phyloP scores from a whole-genome alignment of 2,329 filamentous ascomycete genomes.

The Diplodia intermedia region DNA sequence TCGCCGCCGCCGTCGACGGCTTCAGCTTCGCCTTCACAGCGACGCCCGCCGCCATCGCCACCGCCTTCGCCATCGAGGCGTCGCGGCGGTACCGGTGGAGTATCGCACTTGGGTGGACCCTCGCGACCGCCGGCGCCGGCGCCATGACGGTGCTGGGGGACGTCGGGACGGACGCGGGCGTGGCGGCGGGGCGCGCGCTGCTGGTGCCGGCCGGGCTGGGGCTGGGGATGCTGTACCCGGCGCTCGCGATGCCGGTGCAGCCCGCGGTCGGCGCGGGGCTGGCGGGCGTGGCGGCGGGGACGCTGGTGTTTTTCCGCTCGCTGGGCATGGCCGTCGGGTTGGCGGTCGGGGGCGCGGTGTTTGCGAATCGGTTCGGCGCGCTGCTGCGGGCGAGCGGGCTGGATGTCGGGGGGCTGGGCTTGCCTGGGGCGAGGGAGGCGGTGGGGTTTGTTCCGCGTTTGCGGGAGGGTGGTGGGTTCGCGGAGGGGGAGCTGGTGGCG shows the following conservation, averaged over 20 bases:
- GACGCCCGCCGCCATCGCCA: slow-evolving; percentile 39
- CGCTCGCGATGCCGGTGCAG: slow-evolving; percentile 49
- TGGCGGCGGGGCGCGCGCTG: slow-evolving; percentile 40
- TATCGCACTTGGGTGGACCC: slow-evolving; percentile 37
- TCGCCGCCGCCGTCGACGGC: slow-evolving; percentile 45
- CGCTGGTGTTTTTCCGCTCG: slow-evolving; percentile 41
- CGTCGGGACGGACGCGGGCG: slow-evolving; percentile 31
- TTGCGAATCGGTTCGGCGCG: slow-evolving; percentile 41
- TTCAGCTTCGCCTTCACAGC: slow-evolving; percentile 43
- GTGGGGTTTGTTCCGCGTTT: no score
- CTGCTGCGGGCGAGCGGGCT: background rate
- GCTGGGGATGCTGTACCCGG: slow-evolving; percentile 41
- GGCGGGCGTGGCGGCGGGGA: slow-evolving; percentile 37
- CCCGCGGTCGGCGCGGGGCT: slow-evolving; percentile 40
- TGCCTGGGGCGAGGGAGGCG: no score
- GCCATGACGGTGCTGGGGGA: slow-evolving; percentile 36
- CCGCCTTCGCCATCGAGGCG: slow-evolving; percentile 42
- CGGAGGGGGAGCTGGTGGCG: no score
- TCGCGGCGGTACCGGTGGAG: slow-evolving; percentile 39
- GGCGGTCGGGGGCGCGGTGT: slow-evolving; percentile 53
- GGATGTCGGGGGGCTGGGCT: no score
- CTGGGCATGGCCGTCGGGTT: slow-evolving; percentile 53
- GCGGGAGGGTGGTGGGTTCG: no score
- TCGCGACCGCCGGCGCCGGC: slow-evolving; percentile 38
- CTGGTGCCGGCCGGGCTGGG: slow-evolving; percentile 40